phyloP scores from a whole-genome alignment of 306 rosid species.

The Heteromeles arbutifolia region DNA sequence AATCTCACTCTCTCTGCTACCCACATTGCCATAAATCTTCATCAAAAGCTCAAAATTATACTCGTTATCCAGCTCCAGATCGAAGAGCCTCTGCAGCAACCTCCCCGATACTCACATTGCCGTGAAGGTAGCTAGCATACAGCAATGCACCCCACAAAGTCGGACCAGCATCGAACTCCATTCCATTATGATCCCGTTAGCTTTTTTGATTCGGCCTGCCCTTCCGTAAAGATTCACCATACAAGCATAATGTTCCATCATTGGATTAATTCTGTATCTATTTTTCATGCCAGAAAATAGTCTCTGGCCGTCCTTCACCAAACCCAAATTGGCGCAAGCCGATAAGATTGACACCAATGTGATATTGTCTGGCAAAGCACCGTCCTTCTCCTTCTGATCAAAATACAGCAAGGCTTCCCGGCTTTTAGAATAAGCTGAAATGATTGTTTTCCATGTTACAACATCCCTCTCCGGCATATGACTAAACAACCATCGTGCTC shows the following conservation, averaged over 20 bases:
- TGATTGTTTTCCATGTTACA: slow-evolving; percentile 79
- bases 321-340: slow-evolving; percentile 61
- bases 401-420: slow-evolving; percentile 50
- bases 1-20: slow-evolving; percentile 54
- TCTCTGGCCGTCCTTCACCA: slow-evolving; percentile 63
- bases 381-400: slow-evolving; percentile 50
- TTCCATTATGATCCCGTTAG: slow-evolving; percentile 45
- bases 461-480: slow-evolving; percentile 71
- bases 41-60: slow-evolving; percentile 72
- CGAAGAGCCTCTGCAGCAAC: slow-evolving; percentile 74
- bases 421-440: slow-evolving; percentile 61
- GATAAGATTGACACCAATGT: slow-evolving; percentile 75
- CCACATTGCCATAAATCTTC: slow-evolving; percentile 56
- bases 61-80: slow-evolving; percentile 80
- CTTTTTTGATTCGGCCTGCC: slow-evolving; percentile 67
- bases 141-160: slow-evolving; percentile 87
- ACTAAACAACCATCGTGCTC: slow-evolving; percentile 49
- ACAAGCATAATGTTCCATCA: slow-evolving; percentile 80
- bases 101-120: slow-evolving; percentile 56
- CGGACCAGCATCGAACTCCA: slow-evolving; percentile 65
- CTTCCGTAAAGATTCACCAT: slow-evolving; percentile 87
- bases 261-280: slow-evolving; percentile 63
- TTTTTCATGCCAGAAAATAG: slow-evolving; percentile 51
- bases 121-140: slow-evolving; percentile 64
- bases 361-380: slow-evolving; percentile 49